A percentile compares a stretch with the other conserved stretches of the same genome.
phyloP scores from a whole-genome alignment of 2,329 filamentous ascomycete genomes.

The Cryphonectria nitschkei region DNA sequence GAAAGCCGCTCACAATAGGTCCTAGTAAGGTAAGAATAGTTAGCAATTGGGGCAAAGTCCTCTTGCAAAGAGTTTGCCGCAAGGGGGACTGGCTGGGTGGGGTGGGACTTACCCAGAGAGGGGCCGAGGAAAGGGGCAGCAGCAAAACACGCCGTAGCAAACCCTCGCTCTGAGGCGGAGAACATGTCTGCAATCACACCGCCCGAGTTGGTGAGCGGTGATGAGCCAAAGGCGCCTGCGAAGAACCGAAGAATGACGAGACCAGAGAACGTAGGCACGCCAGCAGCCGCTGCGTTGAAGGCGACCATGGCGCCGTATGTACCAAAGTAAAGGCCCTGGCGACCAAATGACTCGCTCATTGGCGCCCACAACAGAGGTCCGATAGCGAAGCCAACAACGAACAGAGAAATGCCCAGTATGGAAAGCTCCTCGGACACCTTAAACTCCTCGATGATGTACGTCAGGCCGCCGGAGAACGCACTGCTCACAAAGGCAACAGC shows the following conservation, averaged over 20 bases:
- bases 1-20: slow-evolving; percentile 69
- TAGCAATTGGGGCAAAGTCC: neutral
- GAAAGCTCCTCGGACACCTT: slow-evolving; percentile 53
- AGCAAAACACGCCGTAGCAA: slow-evolving; percentile 66
- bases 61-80: too few relatives aligned
- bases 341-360: slow-evolving; percentile 57
- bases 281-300: slow-evolving; percentile 65
- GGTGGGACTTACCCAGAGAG: slow-evolving; percentile 42
- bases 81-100: too few relatives aligned
- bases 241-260: slow-evolving; percentile 68
- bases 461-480: slow-evolving; percentile 64
- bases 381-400: slow-evolving; percentile 32
- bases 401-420: slow-evolving; percentile 58
- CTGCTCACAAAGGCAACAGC: slow-evolving; percentile 72
- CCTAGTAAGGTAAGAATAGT: slow-evolving; percentile 35
- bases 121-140: slow-evolving; percentile 69
- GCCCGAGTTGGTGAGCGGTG: slow-evolving; percentile 64
- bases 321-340: slow-evolving; percentile 61
- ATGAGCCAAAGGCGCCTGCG: slow-evolving; percentile 64
- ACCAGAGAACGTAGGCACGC: slow-evolving; percentile 58
- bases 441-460: slow-evolving; percentile 59
- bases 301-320: slow-evolving; percentile 60
- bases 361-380: slow-evolving; percentile 32
- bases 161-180: slow-evolving; percentile 52
- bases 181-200: slow-evolving; percentile 68